These are phyloP conservation scores for Exophiala sideris DNA, from an alignment of 2,329 filamentous ascomycete species.

Conservation along the genomic window DNA sequence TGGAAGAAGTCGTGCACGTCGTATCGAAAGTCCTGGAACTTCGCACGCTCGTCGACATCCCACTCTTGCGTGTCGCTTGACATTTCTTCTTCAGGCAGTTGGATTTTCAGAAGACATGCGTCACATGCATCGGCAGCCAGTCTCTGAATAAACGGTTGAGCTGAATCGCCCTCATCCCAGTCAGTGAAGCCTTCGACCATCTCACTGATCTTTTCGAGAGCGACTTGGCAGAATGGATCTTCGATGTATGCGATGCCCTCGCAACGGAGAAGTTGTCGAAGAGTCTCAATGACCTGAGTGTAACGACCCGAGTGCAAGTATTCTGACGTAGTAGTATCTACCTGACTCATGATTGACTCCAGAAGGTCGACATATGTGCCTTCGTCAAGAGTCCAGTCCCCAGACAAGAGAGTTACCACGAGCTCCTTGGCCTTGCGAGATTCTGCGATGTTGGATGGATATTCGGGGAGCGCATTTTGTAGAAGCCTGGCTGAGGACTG, in stretches of 20 bases:
- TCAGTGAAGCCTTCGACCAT: slow-evolving; percentile 43
- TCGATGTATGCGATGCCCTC: slow-evolving; percentile 25
- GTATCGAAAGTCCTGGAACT: slow-evolving; percentile 43
- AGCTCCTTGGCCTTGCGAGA: slow-evolving; percentile 11
- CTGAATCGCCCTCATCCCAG: slow-evolving; percentile 36
- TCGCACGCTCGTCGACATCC: slow-evolving; percentile 42
- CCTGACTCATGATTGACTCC: slow-evolving; percentile 21
- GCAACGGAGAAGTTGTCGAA: slow-evolving; percentile 21
- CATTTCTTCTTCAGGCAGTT: slow-evolving; percentile 31
- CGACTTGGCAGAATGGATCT: slow-evolving; percentile 33
- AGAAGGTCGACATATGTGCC: slow-evolving; percentile 26
- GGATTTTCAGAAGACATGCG: slow-evolving; percentile 23
- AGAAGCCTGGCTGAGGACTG: slow-evolving; percentile 18
- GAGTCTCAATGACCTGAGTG: slow-evolving; percentile 34
- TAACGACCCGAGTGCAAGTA: slow-evolving; percentile 18
- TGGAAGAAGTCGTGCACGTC: slow-evolving; percentile 46
- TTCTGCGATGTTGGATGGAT: slow-evolving; percentile 11
- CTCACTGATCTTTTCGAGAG: slow-evolving; percentile 37
- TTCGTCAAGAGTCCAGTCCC: slow-evolving; percentile 19
- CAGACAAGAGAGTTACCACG: slow-evolving; percentile 15
- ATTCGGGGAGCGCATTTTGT: slow-evolving; percentile 14
- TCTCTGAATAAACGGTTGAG: slow-evolving; percentile 8
- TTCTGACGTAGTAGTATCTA: slow-evolving; percentile 21
- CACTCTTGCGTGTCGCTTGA: slow-evolving; percentile 30
- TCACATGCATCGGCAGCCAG: slow-evolving; percentile 22